These are phyloP conservation scores for Dimargaris verticillata DNA, from an alignment of 192 early-diverging fungal genomes.

Conservation along the genomic window DNA sequence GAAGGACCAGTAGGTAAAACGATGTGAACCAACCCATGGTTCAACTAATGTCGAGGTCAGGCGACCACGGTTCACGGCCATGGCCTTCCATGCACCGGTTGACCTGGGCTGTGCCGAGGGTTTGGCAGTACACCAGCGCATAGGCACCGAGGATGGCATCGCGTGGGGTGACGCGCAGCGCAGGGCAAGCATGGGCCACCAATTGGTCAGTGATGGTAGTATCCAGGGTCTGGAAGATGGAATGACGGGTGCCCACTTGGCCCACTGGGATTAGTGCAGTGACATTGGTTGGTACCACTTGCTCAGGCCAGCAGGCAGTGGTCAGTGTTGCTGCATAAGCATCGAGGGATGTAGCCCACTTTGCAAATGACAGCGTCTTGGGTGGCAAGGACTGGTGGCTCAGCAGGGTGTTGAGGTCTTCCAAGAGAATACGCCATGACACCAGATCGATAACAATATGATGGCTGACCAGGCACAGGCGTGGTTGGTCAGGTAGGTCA, in stretches of 20 bases:
- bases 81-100: constrained; percentile 9
- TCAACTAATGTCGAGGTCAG: constrained; percentile 1
- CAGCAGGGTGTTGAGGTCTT: constrained; percentile 15
- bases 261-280: too few species aligned
- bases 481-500: constrained; percentile 12
- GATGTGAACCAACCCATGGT: constrained; percentile 20
- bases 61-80: constrained; percentile 8
- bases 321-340: neutral
- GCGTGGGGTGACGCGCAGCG: neutral
- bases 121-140: neutral
- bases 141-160: neutral
- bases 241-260: neutral
- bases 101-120: neutral
- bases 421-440: constrained; percentile 21
- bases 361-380: constrained; percentile 15
- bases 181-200: neutral
- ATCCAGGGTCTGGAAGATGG: neutral
- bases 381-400: constrained; percentile 9
- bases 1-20: constrained; percentile 8
- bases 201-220: neutral
- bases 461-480: constrained; percentile 14
- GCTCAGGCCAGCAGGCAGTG: constrained; percentile 1
- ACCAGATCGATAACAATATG: constrained; percentile 19
- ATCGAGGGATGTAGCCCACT: constrained; percentile 10
- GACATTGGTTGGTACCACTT: neutral